Evolutionary conservation across 306 rosid genomes (phyloP).

Genomic region (Ochetophila trinervis): DNA sequence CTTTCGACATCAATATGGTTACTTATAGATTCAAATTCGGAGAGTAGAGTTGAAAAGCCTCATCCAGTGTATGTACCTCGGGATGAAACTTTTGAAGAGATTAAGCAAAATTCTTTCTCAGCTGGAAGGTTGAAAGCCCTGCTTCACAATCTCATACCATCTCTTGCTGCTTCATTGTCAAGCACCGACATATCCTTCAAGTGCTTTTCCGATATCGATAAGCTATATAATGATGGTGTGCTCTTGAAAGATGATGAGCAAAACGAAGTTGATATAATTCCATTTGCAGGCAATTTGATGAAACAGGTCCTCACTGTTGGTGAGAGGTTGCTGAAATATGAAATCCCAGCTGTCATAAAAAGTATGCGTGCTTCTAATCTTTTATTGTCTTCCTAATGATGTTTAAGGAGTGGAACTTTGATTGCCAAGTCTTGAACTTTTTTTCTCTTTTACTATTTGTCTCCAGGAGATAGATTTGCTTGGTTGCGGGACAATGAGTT

Average conservation of each 20-base stretch:
- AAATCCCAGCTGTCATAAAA: conserved; percentile 69
- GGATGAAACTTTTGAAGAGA: conserved; percentile 90
- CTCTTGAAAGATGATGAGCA: conserved; percentile 56
- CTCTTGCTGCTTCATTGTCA: conserved; percentile 68
- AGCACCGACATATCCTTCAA: conserved; percentile 77
- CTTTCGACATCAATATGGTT: not conserved
- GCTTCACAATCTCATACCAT: conserved; percentile 87
- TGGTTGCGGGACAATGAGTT: conserved; percentile 94
- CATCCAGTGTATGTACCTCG: conserved; percentile 95
- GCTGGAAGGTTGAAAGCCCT: conserved; percentile 88
- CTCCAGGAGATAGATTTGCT: conserved; percentile 74
- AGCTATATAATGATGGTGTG: conserved; percentile 75
- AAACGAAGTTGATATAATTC: conserved; percentile 26
- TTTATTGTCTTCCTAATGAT: not conserved
- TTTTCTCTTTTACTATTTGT: not conserved
- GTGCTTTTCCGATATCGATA: conserved; percentile 83
- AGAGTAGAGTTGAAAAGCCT: conserved; percentile 91
- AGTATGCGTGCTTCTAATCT: conserved; percentile 34
- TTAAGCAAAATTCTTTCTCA: conserved; percentile 74
- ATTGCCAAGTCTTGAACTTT: not conserved
- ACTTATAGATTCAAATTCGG: conserved; percentile 56
- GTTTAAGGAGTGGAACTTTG: not conserved
- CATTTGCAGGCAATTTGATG: conserved; percentile 45
- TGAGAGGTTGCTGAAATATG: conserved; percentile 63
- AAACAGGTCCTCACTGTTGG: conserved; percentile 56